phyloP scores from a whole-genome alignment of 306 rosid species.

The Trichosanthes cucumerina region DNA sequence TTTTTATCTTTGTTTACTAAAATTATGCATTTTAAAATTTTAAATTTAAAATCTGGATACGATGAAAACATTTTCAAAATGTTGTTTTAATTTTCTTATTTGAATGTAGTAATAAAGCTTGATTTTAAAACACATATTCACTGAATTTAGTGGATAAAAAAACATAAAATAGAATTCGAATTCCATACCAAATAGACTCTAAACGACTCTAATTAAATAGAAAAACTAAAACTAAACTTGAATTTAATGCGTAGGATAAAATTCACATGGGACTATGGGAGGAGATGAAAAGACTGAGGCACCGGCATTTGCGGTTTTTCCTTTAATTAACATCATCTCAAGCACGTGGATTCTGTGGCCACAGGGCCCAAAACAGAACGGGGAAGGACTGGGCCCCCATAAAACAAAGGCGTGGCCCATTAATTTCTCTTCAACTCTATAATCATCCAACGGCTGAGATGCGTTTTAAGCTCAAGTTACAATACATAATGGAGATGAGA shows the following conservation, averaged over 20 bases:
- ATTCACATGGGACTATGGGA: neutral
- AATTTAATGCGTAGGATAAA: neutral
- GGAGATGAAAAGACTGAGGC: neutral
- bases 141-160: too few relatives aligned
- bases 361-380: neutral
- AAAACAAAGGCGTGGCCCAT: neutral
- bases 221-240: neutral
- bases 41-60: too few relatives aligned
- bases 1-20: too few relatives aligned
- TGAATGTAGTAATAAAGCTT: too few relatives aligned
- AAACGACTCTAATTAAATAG: too few relatives aligned
- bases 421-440: neutral
- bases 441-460: neutral
- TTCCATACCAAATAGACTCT: too few relatives aligned
- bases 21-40: too few relatives aligned
- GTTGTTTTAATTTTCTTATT: too few relatives aligned
- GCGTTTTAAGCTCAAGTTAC: neutral
- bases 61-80: too few relatives aligned
- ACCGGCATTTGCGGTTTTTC: neutral
- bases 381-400: neutral
- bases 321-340: neutral
- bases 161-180: too few relatives aligned
- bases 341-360: constrained; percentile 2
- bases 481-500: neutral
- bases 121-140: too few relatives aligned